Evolutionary conservation across 495 filamentous ascomycete species (phyloP).

Genomic region (Penicillium samsonianum): DNA sequence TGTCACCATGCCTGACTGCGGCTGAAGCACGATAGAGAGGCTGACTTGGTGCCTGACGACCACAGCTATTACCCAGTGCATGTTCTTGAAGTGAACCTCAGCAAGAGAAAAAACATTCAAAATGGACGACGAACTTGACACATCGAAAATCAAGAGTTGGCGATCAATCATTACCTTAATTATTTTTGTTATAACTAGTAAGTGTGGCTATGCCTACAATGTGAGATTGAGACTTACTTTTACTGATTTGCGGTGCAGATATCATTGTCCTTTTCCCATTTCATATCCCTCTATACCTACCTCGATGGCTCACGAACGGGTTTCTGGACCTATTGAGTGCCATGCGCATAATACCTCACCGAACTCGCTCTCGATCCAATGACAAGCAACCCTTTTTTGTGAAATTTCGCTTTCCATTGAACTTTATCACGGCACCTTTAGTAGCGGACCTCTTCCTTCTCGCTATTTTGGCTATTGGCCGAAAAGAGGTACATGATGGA

Average conservation of each 20-base stretch:
- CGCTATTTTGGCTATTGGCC: constrained; percentile 61
- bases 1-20: constrained; percentile 2
- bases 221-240: constrained; percentile 5
- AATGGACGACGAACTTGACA: constrained; percentile 49
- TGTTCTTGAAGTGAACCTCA: not conserved
- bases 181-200: constrained; percentile 64
- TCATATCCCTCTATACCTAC: constrained; percentile 57
- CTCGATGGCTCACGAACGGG: constrained; percentile 45
- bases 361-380: constrained; percentile 18
- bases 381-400: constrained; percentile 32
- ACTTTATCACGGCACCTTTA: constrained; percentile 65
- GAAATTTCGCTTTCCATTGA: constrained; percentile 56
- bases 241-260: constrained; percentile 42
- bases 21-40: not conserved
- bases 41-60: constrained; percentile 6
- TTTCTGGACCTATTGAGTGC: constrained; percentile 42
- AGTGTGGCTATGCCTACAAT: constrained; percentile 23
- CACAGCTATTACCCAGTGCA: not conserved
- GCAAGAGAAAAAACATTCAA: constrained; percentile 7
- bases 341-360: constrained; percentile 52
- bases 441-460: constrained; percentile 66
- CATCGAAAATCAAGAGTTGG: constrained; percentile 56
- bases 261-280: constrained; percentile 65
- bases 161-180: constrained; percentile 64
- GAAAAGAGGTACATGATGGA: constrained; percentile 61